Percentiles rank a stretch among this genome's conserved stretches.
Evolutionary conservation across 768 basidiomycete species (phyloP).

Genomic region (Suillus variegatus): DNA sequence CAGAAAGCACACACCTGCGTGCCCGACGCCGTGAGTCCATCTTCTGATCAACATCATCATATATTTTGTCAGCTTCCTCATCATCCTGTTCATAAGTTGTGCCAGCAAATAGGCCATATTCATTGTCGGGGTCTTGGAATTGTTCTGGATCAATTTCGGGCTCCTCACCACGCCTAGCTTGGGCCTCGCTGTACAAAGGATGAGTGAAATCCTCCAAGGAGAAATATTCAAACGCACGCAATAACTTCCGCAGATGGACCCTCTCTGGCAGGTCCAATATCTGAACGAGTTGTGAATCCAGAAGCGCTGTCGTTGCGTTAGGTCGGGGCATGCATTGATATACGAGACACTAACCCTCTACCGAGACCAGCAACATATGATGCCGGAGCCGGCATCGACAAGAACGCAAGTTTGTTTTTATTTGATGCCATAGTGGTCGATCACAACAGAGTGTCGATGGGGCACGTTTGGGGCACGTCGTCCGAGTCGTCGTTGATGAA

Average conservation of each 20-base stretch:
- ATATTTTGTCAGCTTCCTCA: slow-evolving; percentile 95
- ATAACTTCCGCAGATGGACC: slow-evolving; percentile 90
- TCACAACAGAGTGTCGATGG: neutral
- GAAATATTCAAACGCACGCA: slow-evolving; percentile 55
- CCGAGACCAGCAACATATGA: slow-evolving; percentile 99
- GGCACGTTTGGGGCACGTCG: neutral
- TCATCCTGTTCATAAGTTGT: slow-evolving; percentile 97
- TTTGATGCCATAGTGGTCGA: slow-evolving; percentile 41
- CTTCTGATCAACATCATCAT: slow-evolving; percentile 85
- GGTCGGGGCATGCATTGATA: slow-evolving; percentile 5
- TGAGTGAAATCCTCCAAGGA: neutral
- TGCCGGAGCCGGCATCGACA: slow-evolving; percentile 92
- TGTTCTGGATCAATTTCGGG: slow-evolving; percentile 86
- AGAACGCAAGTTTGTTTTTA: slow-evolving; percentile 83
- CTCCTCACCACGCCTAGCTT: slow-evolving; percentile 85
- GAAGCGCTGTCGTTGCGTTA: slow-evolving; percentile 63
- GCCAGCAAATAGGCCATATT: slow-evolving; percentile 93
- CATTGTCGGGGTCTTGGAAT: slow-evolving; percentile 97
- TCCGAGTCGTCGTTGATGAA: neutral
- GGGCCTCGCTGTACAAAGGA: slow-evolving; percentile 69
- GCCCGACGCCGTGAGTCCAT: slow-evolving; percentile 87
- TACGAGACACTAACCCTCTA: slow-evolving; percentile 67
- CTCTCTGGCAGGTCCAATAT: slow-evolving; percentile 97
- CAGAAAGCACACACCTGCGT: slow-evolving; percentile 64
- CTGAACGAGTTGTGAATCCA: slow-evolving; percentile 96